Evolutionary conservation across 1,284 basidiomycete species (phyloP), one percentile per base, ranked within the genome.

Genomic region (Cutaneotrichosporon mucoides): DNA sequence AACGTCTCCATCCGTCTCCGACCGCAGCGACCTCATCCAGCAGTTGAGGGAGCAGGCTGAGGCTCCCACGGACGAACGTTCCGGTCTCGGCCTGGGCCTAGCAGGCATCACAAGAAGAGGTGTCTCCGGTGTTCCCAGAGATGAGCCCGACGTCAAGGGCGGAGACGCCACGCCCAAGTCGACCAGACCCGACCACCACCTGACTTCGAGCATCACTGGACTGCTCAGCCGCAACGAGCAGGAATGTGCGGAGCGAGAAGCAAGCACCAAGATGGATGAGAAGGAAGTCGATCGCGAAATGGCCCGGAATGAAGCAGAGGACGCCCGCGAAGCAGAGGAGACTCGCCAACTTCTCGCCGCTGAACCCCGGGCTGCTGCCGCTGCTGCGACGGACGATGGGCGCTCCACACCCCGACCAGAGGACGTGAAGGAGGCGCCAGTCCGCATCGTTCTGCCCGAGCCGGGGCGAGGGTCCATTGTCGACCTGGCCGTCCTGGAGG

Each of bases 211-310:
- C 13, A 38, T 55, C 16, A 37, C 53, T 2, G 45, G 45, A 5
- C n/a, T 24, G 24, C 24, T 24, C 24, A 24, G 44, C 16, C 35
- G 64, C 3, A 43, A 24, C 12, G 53, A 53, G 38, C 55, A 53
- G n/a, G 45, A 57, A 10, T 55, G 50, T 10, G 48, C 37, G 16
- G 50, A 61, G 5, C 59, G 63, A 38, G 63, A 69, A 33, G 36
- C 67, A 24, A 53, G 55, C 38, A 68, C 68, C 24, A 53, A 64
- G 49, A 60, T 73, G n/a, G 59, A 68, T n/a, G 75, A 76, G 56
- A 65, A 69, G 33, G 70, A 66, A 43, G 72, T 75, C 16, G 70
- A 76, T 52, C 48, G 62, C 37, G 72, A 72, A 58, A 74, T 76
- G 73, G 62, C 53, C 13, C 56, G 56, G 33, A 70, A 74, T 35